Percentiles rank a stretch among this genome's conserved stretches.
These are phyloP conservation scores for Botrytis deweyae DNA, from an alignment of 2,329 filamentous ascomycete species.

Conservation along the genomic window DNA sequence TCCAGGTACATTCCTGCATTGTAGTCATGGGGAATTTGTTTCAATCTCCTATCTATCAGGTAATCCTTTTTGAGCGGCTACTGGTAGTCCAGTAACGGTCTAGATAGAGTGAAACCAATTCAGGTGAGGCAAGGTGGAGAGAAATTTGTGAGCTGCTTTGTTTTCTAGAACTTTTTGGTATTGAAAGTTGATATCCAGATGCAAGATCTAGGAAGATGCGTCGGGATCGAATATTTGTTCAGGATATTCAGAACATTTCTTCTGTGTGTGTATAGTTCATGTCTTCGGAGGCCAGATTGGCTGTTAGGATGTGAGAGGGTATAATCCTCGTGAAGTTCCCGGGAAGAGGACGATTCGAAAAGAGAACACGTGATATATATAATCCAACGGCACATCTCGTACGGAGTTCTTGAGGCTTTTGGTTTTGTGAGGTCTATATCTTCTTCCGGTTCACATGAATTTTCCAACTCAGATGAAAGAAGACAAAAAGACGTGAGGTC, in stretches of 20 bases:
- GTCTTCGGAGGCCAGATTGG: background rate
- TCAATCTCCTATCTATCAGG: accelerated
- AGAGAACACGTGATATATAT: background rate
- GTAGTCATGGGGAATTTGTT: too few relatives aligned
- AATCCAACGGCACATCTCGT: accelerated
- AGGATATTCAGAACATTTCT: accelerated
- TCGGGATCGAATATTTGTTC: accelerated
- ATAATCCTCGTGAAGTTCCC: background rate
- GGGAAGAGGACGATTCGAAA: background rate
- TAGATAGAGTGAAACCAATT: too few relatives aligned
- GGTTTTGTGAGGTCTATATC: background rate
- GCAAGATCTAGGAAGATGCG: background rate
- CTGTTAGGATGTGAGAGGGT: background rate
- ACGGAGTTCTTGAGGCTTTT: background rate
- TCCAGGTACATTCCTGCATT: background rate
- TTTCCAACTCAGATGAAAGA: background rate
- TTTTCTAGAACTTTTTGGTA: background rate
- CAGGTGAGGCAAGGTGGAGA: too few relatives aligned
- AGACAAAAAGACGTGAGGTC: background rate
- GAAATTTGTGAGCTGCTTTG: background rate
- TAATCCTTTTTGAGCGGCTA: background rate
- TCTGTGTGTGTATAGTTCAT: background rate
- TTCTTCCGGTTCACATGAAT: background rate
- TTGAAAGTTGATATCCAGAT: background rate
- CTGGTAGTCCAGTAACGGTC: background rate